Percentiles rank a stretch among this genome's conserved stretches.
Evolutionary conservation across 2,329 filamentous ascomycete species (phyloP).

Genomic region (Tolypocladium sp.): DNA sequence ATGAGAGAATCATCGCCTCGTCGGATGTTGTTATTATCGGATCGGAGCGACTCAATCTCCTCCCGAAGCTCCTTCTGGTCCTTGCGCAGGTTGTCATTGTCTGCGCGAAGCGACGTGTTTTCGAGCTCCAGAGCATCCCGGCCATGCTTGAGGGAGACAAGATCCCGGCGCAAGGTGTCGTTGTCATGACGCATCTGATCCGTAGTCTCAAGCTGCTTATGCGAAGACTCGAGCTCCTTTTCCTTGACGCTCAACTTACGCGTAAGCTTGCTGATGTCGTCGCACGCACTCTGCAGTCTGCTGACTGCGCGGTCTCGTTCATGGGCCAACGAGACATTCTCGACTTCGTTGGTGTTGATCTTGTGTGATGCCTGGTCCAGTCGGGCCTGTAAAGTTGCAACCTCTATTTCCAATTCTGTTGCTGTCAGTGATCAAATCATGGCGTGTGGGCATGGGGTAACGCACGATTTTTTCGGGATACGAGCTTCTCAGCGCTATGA

Average conservation of each 20-base stretch:
- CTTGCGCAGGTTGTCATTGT: slow-evolving; percentile 28
- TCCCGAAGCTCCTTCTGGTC: slow-evolving; percentile 25
- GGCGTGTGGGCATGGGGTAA: slow-evolving; percentile 8
- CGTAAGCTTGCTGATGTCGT: slow-evolving; percentile 43
- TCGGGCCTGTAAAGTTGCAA: slow-evolving; percentile 50
- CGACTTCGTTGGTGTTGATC: slow-evolving; percentile 51
- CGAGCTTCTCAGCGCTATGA: slow-evolving; percentile 33
- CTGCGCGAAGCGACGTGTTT: slow-evolving; percentile 28
- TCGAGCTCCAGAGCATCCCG: slow-evolving; percentile 28
- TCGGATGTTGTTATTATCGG: slow-evolving; percentile 30
- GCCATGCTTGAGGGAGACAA: slow-evolving; percentile 28
- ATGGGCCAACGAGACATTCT: slow-evolving; percentile 50
- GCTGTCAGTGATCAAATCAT: slow-evolving; percentile 5
- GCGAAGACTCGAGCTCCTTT: slow-evolving; percentile 31
- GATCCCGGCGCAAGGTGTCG: slow-evolving; percentile 30
- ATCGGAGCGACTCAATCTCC: slow-evolving; percentile 31
- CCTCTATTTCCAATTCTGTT: slow-evolving; percentile 47
- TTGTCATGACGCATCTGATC: slow-evolving; percentile 28
- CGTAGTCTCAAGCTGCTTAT: slow-evolving; percentile 30
- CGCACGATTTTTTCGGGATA: slow-evolving; percentile 48
- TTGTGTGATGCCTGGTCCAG: slow-evolving; percentile 56
- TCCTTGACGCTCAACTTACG: slow-evolving; percentile 30
- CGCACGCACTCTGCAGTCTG: slow-evolving; percentile 52
- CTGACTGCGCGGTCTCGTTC: slow-evolving; percentile 58
- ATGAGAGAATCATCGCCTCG: slow-evolving; percentile 33